Evolutionary conservation across 1,139 yeast genomes (phyloP).

Genomic region (Zygosaccharomyces pseudobailii): DNA sequence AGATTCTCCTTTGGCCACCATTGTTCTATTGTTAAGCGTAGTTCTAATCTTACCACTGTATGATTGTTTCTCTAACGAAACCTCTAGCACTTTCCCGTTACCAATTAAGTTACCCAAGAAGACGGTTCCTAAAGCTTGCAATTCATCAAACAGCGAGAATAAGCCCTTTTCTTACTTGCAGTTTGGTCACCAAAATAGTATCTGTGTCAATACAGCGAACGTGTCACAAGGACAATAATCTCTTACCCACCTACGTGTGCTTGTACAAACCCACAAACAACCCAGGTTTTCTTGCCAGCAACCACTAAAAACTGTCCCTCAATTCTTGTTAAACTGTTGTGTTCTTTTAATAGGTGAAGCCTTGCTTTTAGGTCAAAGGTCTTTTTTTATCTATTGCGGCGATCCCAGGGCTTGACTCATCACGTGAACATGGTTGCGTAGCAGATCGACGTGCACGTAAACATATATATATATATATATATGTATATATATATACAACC

Average conservation of each 20-base stretch:
- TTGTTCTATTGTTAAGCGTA: neutral
- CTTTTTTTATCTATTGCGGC: constrained; percentile 1
- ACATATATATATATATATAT: constrained; percentile 4
- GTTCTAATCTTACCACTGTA: neutral
- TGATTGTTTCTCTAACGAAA: neutral
- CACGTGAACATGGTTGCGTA: neutral
- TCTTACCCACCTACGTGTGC: neutral
- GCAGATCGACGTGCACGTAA: neutral
- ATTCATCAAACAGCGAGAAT: neutral
- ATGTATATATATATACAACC: constrained; percentile 34
- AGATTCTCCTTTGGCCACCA: constrained; percentile 1
- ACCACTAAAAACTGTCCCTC: neutral
- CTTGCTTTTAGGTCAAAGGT: constrained; percentile 1
- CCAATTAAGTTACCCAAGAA: neutral
- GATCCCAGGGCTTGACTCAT: neutral
- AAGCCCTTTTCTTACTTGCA: neutral
- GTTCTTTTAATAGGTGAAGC: neutral
- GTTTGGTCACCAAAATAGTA: neutral
- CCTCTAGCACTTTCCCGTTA: neutral
- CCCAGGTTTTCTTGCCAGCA: neutral
- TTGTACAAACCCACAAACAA: neutral
- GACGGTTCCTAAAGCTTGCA: neutral
- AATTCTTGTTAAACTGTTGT: neutral
- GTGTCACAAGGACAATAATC: neutral
- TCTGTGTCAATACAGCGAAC: neutral